Evolutionary conservation across 768 basidiomycete species (phyloP).

Genomic region (Favolaschia claudopus): DNA sequence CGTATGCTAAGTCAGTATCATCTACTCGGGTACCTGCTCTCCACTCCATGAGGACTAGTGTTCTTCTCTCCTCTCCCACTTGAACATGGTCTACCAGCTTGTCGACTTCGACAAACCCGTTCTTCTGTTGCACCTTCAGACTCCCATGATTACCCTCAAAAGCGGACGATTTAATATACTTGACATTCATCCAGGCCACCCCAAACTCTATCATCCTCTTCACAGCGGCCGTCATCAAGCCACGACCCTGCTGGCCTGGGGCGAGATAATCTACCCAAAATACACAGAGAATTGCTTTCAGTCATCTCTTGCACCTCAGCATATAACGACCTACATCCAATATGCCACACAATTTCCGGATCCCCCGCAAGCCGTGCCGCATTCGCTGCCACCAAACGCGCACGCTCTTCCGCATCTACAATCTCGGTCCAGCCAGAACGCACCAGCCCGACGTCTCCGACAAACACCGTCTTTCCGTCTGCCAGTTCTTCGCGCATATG

Average conservation of each 20-base stretch:
- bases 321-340: constrained; percentile 51
- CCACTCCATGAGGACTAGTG: constrained; percentile 18
- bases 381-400: constrained; percentile 45
- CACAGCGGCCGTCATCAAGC: constrained; percentile 61
- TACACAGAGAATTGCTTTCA: too few relatives aligned
- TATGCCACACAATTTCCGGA: constrained; percentile 54
- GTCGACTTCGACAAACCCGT: constrained; percentile 11
- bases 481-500: constrained; percentile 51
- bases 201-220: constrained; percentile 52
- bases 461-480: constrained; percentile 53
- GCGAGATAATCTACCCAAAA: constrained; percentile 57
- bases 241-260: constrained; percentile 57
- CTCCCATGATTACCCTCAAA: constrained; percentile 28
- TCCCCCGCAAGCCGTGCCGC: constrained; percentile 47
- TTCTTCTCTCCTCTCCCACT: not conserved
- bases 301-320: too few relatives aligned
- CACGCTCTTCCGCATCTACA: constrained; percentile 42
- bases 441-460: constrained; percentile 47
- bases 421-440: constrained; percentile 36
- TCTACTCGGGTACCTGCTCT: too few relatives aligned
- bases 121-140: constrained; percentile 19
- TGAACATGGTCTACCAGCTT: constrained; percentile 5
- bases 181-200: constrained; percentile 55
- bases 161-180: constrained; percentile 41
- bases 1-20: too few relatives aligned